These are phyloP conservation scores for Cymbopogon flexuosus DNA, from an alignment of 202 grass and related monocot genomes.

Conservation along the genomic window DNA sequence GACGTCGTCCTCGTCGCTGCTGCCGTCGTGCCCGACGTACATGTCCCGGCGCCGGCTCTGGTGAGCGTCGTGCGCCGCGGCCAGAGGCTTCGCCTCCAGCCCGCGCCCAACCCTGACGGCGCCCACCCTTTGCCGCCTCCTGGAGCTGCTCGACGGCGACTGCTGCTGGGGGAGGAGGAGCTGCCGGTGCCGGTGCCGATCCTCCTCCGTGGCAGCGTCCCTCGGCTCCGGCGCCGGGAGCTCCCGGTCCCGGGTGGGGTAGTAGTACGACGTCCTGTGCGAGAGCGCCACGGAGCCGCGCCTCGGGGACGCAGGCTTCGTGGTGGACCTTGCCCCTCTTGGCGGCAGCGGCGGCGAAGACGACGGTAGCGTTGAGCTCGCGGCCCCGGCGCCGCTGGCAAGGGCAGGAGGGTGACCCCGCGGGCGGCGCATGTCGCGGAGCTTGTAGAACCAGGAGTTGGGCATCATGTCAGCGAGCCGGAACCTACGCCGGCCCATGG, in stretches of 20 bases:
- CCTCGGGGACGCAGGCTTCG: not conserved
- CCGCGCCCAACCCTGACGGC: not conserved
- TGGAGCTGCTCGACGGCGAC: constrained; percentile 28
- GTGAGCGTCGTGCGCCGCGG: not conserved
- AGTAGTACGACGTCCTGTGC: constrained; percentile 72
- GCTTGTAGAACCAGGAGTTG: constrained; percentile 37
- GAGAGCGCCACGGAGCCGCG: not conserved
- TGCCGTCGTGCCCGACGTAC: constrained; percentile 6
- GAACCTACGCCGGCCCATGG: constrained; percentile 72
- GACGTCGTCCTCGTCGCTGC: not conserved
- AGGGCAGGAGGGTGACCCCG: not conserved
- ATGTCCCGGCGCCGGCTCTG: constrained; percentile 23
- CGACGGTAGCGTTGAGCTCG: not conserved
- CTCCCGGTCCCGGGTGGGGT: constrained; percentile 36
- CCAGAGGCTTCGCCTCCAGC: not conserved
- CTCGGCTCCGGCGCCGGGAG: not conserved
- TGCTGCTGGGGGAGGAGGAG: not conserved
- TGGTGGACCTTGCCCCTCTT: not conserved
- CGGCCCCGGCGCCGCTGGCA: not conserved
- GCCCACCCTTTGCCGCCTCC: constrained; percentile 27
- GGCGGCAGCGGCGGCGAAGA: not conserved
- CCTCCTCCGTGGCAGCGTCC: not conserved
- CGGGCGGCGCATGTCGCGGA: constrained; percentile 61
- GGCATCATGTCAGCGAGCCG: constrained; percentile 54
- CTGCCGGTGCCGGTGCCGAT: not conserved